phyloP scores from a whole-genome alignment of 2,329 filamentous ascomycete species.

The Botrytis sinoallii region DNA sequence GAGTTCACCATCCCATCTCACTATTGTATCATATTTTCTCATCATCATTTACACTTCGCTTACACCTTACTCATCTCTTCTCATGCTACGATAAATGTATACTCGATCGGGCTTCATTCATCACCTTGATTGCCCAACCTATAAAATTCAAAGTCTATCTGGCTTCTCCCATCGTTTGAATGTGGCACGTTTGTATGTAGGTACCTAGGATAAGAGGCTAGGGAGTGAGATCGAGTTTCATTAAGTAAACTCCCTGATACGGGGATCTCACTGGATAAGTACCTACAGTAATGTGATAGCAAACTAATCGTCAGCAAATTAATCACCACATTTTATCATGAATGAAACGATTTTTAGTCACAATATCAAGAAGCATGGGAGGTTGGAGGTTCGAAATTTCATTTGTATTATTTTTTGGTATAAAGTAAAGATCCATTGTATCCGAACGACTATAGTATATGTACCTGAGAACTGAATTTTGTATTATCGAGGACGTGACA shows the following conservation, averaged over 20 bases:
- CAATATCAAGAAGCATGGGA: neutral
- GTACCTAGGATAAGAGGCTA: no score
- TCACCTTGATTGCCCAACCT: neutral
- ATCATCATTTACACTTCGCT: neutral
- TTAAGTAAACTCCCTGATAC: neutral
- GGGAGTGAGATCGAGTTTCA: no score
- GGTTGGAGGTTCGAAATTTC: neutral
- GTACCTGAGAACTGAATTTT: slow-evolving; percentile 27
- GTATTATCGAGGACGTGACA: slow-evolving; percentile 23
- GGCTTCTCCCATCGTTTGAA: neutral
- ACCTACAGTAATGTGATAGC: no score
- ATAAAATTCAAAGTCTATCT: neutral
- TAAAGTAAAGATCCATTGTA: slow-evolving; percentile 16
- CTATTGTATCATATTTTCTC: neutral
- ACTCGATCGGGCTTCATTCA: neutral
- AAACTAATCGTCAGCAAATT: neutral
- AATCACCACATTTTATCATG: neutral
- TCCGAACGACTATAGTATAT: slow-evolving; percentile 22
- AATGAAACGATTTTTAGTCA: neutral
- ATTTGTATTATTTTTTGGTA: slow-evolving; percentile 16
- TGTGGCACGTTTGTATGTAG: no score
- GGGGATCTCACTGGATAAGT: no score
- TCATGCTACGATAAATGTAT: neutral
- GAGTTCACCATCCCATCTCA: neutral
- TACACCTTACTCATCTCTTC: neutral